Base-by-base conservation (phyloP, 768 basidiomycete genomes). In the Boletus edulis region DNA sequence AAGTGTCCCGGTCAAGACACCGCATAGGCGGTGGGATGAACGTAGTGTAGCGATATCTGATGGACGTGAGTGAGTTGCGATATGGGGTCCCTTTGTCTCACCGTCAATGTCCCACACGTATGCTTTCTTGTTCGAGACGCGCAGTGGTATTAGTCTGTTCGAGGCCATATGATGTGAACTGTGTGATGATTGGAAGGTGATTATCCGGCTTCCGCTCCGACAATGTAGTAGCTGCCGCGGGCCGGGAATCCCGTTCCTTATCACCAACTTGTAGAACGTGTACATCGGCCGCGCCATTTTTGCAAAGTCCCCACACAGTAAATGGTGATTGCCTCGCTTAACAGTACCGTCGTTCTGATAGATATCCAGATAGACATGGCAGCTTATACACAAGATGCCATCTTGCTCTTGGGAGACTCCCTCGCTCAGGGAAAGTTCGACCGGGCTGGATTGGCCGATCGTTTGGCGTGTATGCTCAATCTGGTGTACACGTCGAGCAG, bases 21-120 rank as follows among this genome's bases (percentile, higher is more conserved):
- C 94, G 63, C 91, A 94, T 45, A 98, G 80, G 52, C 78, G 85
- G 70, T 97, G 86, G 61, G 85, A 73, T 31, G 88, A 82, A 37
- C 97, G 90, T 11, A 99, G 74, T 7, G 73, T 78, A 10, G 87
- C 86, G 62, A 93, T 86, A 67, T 94, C 96, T 95, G 66, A 41
- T 43, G 55, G 66, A 52, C 24, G 46, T 61, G 15, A 60, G 39
- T 54, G 31, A 37, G 20, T 14, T 4, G 29, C 5, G 18, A 31
- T 13, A 27, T 2, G 18, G 11, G 20, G 24, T n/a, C 27, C 8
- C 9, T 32, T 20, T 39, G 22, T 52, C 76, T 53, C 51, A 91
- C 93, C 88, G 62, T 93, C 82, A 43, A 91, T 81, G 67, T 91
- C 84, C 93, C 94, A 97, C n/a, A 95, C 81, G 61, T 87, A 93